Percentiles rank a stretch among this genome's conserved stretches.
phyloP scores from a whole-genome alignment of 1,139 yeast genomes.

The Sugiyamaella paludigena region DNA sequence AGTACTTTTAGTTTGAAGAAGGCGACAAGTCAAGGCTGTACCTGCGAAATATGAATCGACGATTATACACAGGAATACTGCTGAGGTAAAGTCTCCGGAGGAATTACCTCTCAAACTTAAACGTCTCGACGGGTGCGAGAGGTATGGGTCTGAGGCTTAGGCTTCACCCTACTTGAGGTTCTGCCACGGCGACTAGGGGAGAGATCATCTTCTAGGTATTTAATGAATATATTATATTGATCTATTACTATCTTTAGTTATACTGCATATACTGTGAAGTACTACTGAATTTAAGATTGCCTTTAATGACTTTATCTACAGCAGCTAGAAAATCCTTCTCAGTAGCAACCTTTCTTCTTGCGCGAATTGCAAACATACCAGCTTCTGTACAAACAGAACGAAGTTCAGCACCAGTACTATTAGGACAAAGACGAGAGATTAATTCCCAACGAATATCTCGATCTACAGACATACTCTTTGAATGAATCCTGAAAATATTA shows the following conservation, averaged over 20 bases:
- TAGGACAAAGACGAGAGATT: conserved; percentile 94
- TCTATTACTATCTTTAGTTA: conserved; percentile 52
- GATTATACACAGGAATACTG: too few relatives aligned
- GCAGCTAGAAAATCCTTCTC: conserved; percentile 97
- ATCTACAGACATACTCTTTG: conserved; percentile 95
- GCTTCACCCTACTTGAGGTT: too few relatives aligned
- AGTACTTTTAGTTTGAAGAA: too few relatives aligned
- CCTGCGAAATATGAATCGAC: too few relatives aligned
- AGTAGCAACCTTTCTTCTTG: conserved; percentile 95
- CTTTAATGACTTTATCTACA: conserved; percentile 96
- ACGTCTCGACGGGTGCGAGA: too few relatives aligned
- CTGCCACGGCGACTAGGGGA: too few relatives aligned
- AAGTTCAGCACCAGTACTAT: conserved; percentile 97
- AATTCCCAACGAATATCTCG: conserved; percentile 98
- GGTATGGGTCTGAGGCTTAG: too few relatives aligned
- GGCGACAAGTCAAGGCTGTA: too few relatives aligned
- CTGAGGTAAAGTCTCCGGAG: too few relatives aligned
- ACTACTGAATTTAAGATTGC: conserved; percentile 95
- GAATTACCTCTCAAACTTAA: too few relatives aligned
- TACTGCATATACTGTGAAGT: conserved; percentile 98
- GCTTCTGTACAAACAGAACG: conserved; percentile 97
- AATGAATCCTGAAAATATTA: conserved; percentile 92
- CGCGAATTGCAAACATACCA: conserved; percentile 98
- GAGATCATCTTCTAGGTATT: too few relatives aligned
- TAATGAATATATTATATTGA: not conserved